phyloP scores from a whole-genome alignment of 768 basidiomycete genomes.

The Fomitopsis pulvina region DNA sequence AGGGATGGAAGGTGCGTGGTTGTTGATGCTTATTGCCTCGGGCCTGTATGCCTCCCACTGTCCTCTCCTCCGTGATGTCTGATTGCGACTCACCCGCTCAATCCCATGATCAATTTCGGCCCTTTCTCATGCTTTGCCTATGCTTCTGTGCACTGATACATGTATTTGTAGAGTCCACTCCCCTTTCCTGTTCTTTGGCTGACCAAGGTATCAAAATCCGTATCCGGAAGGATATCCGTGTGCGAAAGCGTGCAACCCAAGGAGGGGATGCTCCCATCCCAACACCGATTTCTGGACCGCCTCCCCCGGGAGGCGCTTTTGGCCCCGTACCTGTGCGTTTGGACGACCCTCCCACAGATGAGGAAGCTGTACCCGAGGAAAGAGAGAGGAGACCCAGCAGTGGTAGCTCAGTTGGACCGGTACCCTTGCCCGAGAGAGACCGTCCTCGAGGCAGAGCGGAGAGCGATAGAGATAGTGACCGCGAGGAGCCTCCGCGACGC shows the following conservation, averaged over 20 bases:
- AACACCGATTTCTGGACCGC: slow-evolving; percentile 16
- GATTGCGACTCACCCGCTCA: too few species aligned
- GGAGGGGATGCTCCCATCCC: slow-evolving; percentile 20
- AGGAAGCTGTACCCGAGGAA: slow-evolving; percentile 12
- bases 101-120: too few species aligned
- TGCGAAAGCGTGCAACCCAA: slow-evolving; percentile 60
- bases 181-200: slow-evolving; percentile 84
- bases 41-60: neutral
- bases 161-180: slow-evolving; percentile 63
- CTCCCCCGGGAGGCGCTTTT: slow-evolving; percentile 11
- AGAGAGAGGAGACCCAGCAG: slow-evolving; percentile 8
- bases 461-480: slow-evolving; percentile 13
- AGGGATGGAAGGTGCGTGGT: slow-evolving; percentile 79
- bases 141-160: neutral
- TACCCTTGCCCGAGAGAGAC: slow-evolving; percentile 8
- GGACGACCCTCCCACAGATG: slow-evolving; percentile 16
- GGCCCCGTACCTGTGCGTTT: slow-evolving; percentile 16
- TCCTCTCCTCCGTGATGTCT: neutral
- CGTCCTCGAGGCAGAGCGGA: slow-evolving; percentile 8
- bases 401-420: neutral
- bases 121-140: too few species aligned
- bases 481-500: slow-evolving; percentile 4
- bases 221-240: slow-evolving; percentile 86
- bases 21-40: neutral
- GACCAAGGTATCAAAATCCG: slow-evolving; percentile 96